Percentiles rank a stretch among this genome's conserved stretches.
Conservation (phyloP, 208 protist genomes). For the Acanthamoeba lenticulata region DNA sequence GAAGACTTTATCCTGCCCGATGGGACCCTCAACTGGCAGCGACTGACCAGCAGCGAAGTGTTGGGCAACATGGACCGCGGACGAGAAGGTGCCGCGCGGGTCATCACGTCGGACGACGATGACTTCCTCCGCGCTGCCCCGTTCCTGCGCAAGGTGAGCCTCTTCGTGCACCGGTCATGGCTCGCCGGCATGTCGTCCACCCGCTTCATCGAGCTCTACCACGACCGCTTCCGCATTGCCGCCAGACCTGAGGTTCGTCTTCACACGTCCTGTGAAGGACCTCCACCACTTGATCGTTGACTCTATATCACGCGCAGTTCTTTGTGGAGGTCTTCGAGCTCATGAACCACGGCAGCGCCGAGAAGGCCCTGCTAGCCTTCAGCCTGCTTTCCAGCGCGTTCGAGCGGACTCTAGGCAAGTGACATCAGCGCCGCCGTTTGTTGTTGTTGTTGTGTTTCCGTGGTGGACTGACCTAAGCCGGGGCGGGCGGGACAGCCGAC, state of each 20-base stretch:
- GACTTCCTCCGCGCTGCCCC: neutral
- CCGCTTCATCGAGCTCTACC: conserved; percentile 11
- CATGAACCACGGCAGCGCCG: neutral
- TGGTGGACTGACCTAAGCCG: too few species aligned
- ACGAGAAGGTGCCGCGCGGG: neutral
- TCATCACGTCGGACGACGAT: neutral
- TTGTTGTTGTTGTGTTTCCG: too few species aligned
- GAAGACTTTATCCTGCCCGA: neutral
- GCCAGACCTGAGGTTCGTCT: neutral
- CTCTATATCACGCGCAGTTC: neutral
- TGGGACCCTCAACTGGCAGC: conserved; percentile 31
- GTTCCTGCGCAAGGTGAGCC: conserved; percentile 21
- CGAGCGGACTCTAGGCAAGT: neutral
- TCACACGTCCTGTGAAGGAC: too few species aligned
- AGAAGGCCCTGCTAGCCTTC: conserved; percentile 9
- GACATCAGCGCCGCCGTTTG: neutral
- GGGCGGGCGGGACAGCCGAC: too few species aligned
- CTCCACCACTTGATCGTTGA: neutral
- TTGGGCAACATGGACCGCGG: neutral
- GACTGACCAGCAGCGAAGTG: neutral
- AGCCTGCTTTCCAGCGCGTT: neutral
- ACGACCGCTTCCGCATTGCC: neutral
- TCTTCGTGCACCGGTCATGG: conserved; percentile 33
- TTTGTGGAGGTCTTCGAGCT: neutral
- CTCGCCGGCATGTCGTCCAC: neutral